phyloP scores from a whole-genome alignment of 176 grass and related monocot species.

The Eleusine indica region DNA sequence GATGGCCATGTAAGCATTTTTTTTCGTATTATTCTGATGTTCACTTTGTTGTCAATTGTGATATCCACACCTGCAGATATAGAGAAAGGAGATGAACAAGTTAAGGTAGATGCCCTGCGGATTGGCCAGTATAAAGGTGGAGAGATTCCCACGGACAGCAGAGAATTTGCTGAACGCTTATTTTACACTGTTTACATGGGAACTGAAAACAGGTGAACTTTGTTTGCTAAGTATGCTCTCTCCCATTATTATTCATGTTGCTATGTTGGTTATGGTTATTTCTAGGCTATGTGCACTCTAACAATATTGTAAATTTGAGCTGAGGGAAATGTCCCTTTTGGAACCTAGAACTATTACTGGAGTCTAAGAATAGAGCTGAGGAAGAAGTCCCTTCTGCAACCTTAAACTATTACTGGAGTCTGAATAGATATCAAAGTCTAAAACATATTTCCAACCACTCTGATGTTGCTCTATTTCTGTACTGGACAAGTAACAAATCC shows the following conservation, averaged over 20 bases:
- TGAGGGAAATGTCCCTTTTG: background rate
- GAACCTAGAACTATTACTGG: background rate
- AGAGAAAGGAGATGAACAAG: slow-evolving; percentile 91
- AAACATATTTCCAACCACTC: background rate
- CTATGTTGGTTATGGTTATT: slow-evolving; percentile 25
- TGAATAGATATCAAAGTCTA: background rate
- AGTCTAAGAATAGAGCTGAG: background rate
- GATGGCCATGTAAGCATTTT: background rate
- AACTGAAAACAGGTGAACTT: slow-evolving; percentile 81
- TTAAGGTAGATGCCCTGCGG: slow-evolving; percentile 79
- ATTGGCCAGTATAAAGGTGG: slow-evolving; percentile 93
- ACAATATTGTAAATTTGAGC: background rate
- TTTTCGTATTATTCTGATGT: background rate
- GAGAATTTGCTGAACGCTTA: slow-evolving; percentile 76
- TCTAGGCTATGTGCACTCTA: slow-evolving; percentile 1
- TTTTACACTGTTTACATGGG: slow-evolving; percentile 99
- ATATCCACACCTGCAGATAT: slow-evolving; percentile 71
- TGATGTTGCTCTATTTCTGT: background rate
- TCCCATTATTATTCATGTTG: background rate
- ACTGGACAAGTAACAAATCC: background rate
- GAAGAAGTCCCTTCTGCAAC: background rate
- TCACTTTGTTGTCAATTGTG: background rate
- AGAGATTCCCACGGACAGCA: slow-evolving; percentile 73
- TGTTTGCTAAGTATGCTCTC: slow-evolving; percentile 6
- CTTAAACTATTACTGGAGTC: background rate